These are phyloP conservation scores for Isabelozyma gotoi DNA, from an alignment of 805 yeast genomes.

Conservation along the genomic window DNA sequence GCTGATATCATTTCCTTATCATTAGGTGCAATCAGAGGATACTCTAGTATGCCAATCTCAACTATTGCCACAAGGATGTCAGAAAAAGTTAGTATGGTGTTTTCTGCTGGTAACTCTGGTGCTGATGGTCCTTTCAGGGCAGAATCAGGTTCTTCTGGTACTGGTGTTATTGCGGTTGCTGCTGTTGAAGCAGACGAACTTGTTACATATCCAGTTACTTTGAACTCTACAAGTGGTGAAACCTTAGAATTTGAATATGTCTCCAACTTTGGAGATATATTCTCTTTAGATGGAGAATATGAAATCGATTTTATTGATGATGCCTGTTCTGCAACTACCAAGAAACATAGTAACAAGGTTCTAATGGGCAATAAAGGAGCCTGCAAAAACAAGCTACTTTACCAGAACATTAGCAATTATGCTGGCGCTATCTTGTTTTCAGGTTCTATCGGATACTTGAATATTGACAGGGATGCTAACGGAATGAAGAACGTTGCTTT, in stretches of 20 bases:
- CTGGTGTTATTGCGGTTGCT: conserved; percentile 9
- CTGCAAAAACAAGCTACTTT: too few species aligned
- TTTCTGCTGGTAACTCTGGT: conserved; percentile 13
- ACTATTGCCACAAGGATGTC: conserved; percentile 9
- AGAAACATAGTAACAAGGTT: background rate
- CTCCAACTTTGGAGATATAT: background rate
- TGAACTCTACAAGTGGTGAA: conserved; percentile 5
- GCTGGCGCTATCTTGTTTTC: too few species aligned
- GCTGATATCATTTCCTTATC: too few species aligned
- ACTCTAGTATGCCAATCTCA: conserved; percentile 8
- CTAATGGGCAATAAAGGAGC: background rate
- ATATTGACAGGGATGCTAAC: too few species aligned
- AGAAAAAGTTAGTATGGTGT: conserved; percentile 10
- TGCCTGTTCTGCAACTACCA: background rate
- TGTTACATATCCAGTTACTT: conserved; percentile 5
- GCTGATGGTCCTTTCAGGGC: conserved; percentile 9
- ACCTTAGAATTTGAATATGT: background rate
- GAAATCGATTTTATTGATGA: background rate
- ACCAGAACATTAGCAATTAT: too few species aligned
- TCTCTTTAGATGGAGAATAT: background rate
- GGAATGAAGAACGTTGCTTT: too few species aligned
- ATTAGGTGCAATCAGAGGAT: too few species aligned
- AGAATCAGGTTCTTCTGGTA: conserved; percentile 7
- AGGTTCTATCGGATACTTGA: too few species aligned
- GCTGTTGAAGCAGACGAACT: conserved; percentile 6